phyloP scores from a whole-genome alignment of 179 eudicot genomes.

The Heliamphora pulchella region DNA sequence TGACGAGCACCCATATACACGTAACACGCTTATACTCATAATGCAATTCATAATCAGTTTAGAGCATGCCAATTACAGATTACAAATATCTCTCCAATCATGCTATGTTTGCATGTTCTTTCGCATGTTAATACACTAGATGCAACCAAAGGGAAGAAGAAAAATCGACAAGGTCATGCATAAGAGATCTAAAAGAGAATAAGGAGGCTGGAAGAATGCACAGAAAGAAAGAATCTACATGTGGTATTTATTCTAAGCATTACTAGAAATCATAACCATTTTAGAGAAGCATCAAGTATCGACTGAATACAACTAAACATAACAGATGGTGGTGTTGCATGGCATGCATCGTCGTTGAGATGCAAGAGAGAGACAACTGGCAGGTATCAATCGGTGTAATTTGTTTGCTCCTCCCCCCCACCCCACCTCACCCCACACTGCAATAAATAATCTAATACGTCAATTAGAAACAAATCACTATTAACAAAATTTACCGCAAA shows the following conservation, averaged over 20 bases:
- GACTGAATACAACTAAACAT: not conserved
- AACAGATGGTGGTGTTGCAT: not conserved
- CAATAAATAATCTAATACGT: not conserved
- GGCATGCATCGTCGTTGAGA: not conserved
- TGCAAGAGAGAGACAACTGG: not conserved
- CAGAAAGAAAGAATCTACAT: slow-evolving; percentile 1
- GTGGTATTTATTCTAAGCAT: too few species aligned
- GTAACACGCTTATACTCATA: not conserved
- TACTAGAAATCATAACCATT: not conserved
- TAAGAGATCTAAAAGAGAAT: not conserved
- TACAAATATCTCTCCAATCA: not conserved
- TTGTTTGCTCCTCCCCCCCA: not conserved
- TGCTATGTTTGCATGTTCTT: not conserved
- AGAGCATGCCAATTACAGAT: not conserved
- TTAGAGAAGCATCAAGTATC: not conserved
- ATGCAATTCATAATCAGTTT: not conserved
- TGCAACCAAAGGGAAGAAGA: not conserved
- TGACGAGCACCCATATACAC: not conserved
- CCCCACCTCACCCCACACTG: not conserved
- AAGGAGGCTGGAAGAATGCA: too few species aligned
- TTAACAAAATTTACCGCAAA: slow-evolving; percentile 55
- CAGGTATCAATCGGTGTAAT: too few species aligned
- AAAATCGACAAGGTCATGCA: not conserved
- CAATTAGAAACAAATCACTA: not conserved
- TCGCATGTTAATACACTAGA: not conserved